Base-by-base conservation (phyloP, 1,284 basidiomycete genomes). In the Moesziomyces globuligerus region DNA sequence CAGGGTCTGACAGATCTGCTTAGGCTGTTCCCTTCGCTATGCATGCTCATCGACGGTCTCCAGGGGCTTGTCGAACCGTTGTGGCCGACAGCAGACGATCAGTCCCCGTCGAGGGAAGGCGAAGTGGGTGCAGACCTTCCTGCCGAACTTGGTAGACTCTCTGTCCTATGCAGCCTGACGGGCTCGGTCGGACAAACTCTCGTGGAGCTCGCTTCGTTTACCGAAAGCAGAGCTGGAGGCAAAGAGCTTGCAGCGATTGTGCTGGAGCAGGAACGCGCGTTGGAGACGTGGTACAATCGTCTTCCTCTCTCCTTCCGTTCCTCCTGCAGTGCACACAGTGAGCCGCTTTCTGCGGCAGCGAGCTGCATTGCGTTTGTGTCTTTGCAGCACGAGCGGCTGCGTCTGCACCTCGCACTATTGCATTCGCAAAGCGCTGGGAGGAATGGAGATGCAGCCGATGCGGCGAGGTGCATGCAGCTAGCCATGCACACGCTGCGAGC, bases 301-400 rank as follows among this genome's bases (percentile, higher is more conserved):
- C 28, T 56, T 8, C 54, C 54, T 2, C 7, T 29, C 29, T n/a
- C 34, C 11, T 39, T 49, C 21, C 41, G 54, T 4, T 23, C 32
- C 4, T 18, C n/a, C 10, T 47, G 47, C 4, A 7, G 34, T 1
- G 13, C 15, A 1, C 20, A 32, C 1, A 25, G 32, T 9, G 54
- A 56, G 28, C 21, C 47, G 13, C 24, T 28, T 1, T 32, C 41
- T 1, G 18, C 54, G 10, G 23, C 28, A 1, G 46, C 46, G 9
- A 26, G 40, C 21, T 56, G 54, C 36, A 49, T 49, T 11, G 47
- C 44, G 3, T 56, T 41, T 34, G 54, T 44, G 17, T 20, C 42
- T 3, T 41, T 56, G 4, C 40, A 44, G 11, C 44, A 32, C 41
- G 47, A 48, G 36, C 54, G 41, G 15, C 20, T 56, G 24, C 40